Evolutionary conservation across 2,329 filamentous ascomycete species (phyloP), one percentile per base, ranked within the genome.

Genomic region (Fusarium pseudonygamai): DNA sequence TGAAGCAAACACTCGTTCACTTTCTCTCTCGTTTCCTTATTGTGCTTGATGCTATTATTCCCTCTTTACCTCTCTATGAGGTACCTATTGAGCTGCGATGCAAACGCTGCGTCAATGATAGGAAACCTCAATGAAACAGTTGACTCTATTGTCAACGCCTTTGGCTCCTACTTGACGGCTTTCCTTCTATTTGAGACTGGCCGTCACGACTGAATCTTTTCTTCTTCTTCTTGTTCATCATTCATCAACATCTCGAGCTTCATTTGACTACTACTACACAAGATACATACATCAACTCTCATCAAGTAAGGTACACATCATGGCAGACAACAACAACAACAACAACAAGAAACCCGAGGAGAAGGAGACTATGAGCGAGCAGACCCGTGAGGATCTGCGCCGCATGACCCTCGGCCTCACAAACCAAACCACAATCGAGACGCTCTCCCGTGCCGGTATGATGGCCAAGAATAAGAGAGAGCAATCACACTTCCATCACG

Each of bases 381-480:
- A 67, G 32, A 64, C 53, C 22, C 53, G 57, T 14, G 55, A 66
- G n/a, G 68, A 64, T n/a, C 20, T 76, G 15, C 59, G 71, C 7
- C 74, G 76, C 10, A 78, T 78, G 76, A 78, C 75, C 8, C 24
- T 39, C 6, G 49, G 62, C 18, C 74, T 78, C n/a, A 75, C 73
- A 20, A 47, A 78, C 61, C 76, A 78, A 50, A 36, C 30, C 16
- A 78, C 75, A 20, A 78, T 77, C 24, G 60, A 71, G 32, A 71
- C 69, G 18, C 76, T 78, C 18, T 69, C 72, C 0, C 56, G 64
- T 22, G 57, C 67, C 7, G 76, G 71, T 5, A 67, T 56, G 39
- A 43, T 69, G 26, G 76, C 76, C n/a, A 75, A 67, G 56, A 58
- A 60, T 49, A 77, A 72, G 46, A 61, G 76, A 20, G 40, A 50